Evolutionary conservation across 306 rosid species (phyloP).

Genomic region (barrel medic (Medicago truncatula)): DNA sequence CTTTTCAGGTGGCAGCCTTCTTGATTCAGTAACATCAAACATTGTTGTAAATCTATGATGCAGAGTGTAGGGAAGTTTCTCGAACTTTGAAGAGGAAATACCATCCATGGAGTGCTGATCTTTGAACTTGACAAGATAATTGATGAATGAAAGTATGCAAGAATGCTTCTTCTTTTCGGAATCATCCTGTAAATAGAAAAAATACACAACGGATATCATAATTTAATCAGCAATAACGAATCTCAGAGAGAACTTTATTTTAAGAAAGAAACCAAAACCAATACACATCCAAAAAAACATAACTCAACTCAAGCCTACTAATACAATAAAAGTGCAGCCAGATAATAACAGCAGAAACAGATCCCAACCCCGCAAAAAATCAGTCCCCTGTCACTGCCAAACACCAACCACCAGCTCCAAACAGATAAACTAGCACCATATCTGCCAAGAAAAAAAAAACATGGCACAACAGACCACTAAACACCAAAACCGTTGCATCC

Average conservation of each 20-base stretch:
- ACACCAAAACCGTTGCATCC: too few relatives aligned
- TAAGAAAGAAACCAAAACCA: too few relatives aligned
- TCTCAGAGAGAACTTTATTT: not conserved
- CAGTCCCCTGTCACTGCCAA: too few relatives aligned
- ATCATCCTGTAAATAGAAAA: constrained; percentile 64
- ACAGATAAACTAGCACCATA: too few relatives aligned
- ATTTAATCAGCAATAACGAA: not conserved
- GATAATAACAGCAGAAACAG: too few relatives aligned
- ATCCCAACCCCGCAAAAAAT: too few relatives aligned
- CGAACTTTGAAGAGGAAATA: constrained; percentile 58
- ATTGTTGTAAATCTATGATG: constrained; percentile 55
- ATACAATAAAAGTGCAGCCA: too few relatives aligned
- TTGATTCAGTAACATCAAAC: constrained; percentile 55
- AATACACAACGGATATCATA: constrained; percentile 1
- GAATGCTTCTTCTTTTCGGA: constrained; percentile 59
- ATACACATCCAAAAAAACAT: too few relatives aligned
- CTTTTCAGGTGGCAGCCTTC: constrained; percentile 61
- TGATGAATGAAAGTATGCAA: constrained; percentile 73
- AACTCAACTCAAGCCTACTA: too few relatives aligned
- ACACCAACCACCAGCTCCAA: too few relatives aligned
- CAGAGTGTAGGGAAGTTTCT: constrained; percentile 65
- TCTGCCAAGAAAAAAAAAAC: too few relatives aligned
- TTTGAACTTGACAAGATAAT: constrained; percentile 81
- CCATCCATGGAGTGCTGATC: constrained; percentile 65
- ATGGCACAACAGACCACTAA: too few relatives aligned